Base-by-base conservation (phyloP, 2,329 filamentous ascomycete species). In the Fusarium coffeatum region DNA sequence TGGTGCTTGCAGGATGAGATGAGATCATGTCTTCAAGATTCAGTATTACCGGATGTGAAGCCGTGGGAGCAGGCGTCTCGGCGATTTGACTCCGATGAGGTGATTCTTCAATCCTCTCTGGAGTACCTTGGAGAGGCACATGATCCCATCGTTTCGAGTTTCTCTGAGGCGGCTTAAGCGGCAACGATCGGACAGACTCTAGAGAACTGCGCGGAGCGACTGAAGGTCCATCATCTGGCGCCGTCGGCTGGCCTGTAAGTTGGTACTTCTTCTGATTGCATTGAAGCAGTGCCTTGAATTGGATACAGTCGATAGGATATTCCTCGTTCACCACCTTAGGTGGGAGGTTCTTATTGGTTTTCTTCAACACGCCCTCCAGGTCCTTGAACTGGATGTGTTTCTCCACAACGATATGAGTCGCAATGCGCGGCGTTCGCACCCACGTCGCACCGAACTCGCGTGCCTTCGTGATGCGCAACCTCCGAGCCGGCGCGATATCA, bases 391-490 rank as follows among this genome's bases (percentile, higher is more conserved):
- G 82, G 51, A 96, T 80, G 2, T 80, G 80, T 69, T 89, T 90
- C 76, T 98, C 94, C 3, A 93, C 90, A 62, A 98, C 85, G 50
- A 97, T 82, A 80, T 97, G 93, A 1, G 92, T 97, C 18, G 96
- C 87, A 23, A 80, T 79, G 1, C 71, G 78, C 76, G 90, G 87
- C 1, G 84, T 80, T 53, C 85, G 85, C 28, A 88, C 86, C 90
- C 94, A 96, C 2, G 78, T 81, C 2, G 91, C 95, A 45, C 95
- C 95, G 77, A 90, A 90, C 73, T 93, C 89, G 54, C 88, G 86
- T 0, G 92, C 90, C 77, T 91, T 94, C 30, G 86, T 86, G 55
- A 98, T 97, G 6, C 92, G 89, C 61, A 90, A 79, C 57, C 87
- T 88, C 41, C 94, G 87, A 10, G 87, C 83, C 13, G 87, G 86